These are phyloP conservation scores for Cylindrotheca closterium DNA, from an alignment of 108 stramenopile genomes.

Conservation along the genomic window DNA sequence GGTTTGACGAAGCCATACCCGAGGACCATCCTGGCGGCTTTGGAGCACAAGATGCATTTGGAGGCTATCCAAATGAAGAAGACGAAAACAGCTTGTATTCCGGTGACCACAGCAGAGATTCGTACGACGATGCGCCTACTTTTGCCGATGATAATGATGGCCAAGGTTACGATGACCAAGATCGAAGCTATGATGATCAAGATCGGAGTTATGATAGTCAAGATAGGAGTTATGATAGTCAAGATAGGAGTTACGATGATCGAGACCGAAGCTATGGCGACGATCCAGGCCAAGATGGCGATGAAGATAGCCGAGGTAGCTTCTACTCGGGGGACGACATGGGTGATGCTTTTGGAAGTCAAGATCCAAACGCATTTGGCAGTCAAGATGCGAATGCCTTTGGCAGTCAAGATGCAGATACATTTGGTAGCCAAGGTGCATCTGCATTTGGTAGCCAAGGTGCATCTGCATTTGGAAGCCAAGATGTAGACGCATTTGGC, in stretches of 20 bases:
- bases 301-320: constrained; percentile 19
- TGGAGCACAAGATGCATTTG: constrained; percentile 24
- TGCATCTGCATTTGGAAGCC: no score
- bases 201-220: constrained; percentile 11
- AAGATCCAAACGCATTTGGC: no score
- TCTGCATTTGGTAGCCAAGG: no score
- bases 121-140: constrained; percentile 11
- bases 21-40: constrained; percentile 24
- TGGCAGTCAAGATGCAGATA: no score
- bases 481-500: no score
- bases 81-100: constrained; percentile 11
- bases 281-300: no score
- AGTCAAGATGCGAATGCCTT: no score
- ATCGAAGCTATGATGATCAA: constrained; percentile 2
- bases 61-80: constrained; percentile 16
- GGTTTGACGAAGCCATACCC: constrained; percentile 19
- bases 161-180: constrained; percentile 15
- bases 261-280: constrained; percentile 10
- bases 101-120: constrained; percentile 12
- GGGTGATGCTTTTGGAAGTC: no score
- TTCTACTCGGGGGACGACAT: no score
- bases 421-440: no score
- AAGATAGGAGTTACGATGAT: constrained; percentile 1
- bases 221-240: constrained; percentile 5
- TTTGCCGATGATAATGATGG: constrained; percentile 7